These are phyloP conservation scores for Fulvia fulva DNA, from an alignment of 2,329 filamentous ascomycete genomes.

Conservation along the genomic window DNA sequence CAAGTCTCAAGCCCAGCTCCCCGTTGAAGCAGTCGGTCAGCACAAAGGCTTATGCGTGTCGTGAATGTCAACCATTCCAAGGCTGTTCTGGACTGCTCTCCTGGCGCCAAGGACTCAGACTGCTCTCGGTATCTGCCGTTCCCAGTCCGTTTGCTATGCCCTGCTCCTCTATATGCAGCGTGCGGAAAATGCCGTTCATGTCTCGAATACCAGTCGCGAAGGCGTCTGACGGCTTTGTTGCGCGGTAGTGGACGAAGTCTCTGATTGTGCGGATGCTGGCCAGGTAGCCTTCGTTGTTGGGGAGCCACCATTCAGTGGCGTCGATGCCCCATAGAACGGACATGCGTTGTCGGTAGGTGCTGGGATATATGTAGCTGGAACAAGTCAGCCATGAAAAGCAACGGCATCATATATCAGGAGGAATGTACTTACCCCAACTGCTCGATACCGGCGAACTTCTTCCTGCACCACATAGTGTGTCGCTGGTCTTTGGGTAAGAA, in stretches of 20 bases:
- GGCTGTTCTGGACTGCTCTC: slow-evolving; percentile 23
- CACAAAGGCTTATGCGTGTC: neutral
- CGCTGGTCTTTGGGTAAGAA: slow-evolving; percentile 73
- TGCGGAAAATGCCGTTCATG: slow-evolving; percentile 38
- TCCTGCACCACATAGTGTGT: slow-evolving; percentile 74
- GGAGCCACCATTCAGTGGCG: slow-evolving; percentile 83
- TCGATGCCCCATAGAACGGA: slow-evolving; percentile 70
- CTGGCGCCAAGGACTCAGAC: slow-evolving; percentile 16
- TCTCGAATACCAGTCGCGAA: slow-evolving; percentile 28
- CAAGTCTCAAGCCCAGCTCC: neutral
- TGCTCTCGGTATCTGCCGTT: slow-evolving; percentile 19
- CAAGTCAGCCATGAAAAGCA: slow-evolving; percentile 7
- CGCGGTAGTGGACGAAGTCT: slow-evolving; percentile 58
- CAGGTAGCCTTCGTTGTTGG: slow-evolving; percentile 71
- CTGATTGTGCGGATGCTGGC: slow-evolving; percentile 72
- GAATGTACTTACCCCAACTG: slow-evolving; percentile 62
- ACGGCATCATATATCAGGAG: neutral
- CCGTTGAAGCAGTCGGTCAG: neutral
- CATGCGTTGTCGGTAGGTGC: slow-evolving; percentile 69
- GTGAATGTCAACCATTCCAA: slow-evolving; percentile 1
- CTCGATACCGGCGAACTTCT: slow-evolving; percentile 75
- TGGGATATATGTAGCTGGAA: slow-evolving; percentile 75
- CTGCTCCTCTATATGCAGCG: slow-evolving; percentile 33
- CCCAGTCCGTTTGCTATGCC: slow-evolving; percentile 18
- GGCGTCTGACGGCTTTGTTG: slow-evolving; percentile 26